Base-by-base conservation (phyloP, 1,139 yeast genomes). In the Geotrichum restrictum region DNA sequence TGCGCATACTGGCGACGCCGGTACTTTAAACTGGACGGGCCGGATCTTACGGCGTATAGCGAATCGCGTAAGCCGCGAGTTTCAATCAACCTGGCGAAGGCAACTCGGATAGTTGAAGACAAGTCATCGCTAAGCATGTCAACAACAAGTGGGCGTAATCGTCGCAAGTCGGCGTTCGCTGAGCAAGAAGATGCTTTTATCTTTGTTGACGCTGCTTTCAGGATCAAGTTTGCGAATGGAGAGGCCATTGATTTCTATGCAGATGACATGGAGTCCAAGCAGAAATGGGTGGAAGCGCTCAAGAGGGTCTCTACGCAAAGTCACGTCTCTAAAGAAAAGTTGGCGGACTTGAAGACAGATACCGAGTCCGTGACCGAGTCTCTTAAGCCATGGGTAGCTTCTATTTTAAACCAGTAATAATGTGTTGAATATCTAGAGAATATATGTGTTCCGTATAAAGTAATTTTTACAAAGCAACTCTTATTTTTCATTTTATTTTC, bases 231-330 rank as follows among this genome's bases (percentile, higher is more conserved):
- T 69, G 77, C 78, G 37, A 83, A 84, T 65, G 86, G 85, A 5
- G 91, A 84, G 65, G 69, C 77, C 19, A 81, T 85, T 56, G 84
- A 80, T 60, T 83, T 85, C 64, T 82, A 82, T 2, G 87, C 88
- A 16, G 82, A 83, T 40, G 77, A 76, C 56, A 69, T 69, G 49
- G 70, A 63, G 19, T 83, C 78, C 54, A 80, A 78, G 69, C 62
- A 62, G 29, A 67, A 67, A 54, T 84, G 89, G 91, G 53, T 63
- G 18, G 16, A 46, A 2, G 57, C 53, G 16, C 44, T 68, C 37
- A 38, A 41, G 4, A 48, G 48, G 43, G 62, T 57, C 11, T 55
- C 66, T 14, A 63, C 63, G 19, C 48, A 54, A 6, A 41, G 40
- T 32, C 36, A 40, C 8, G 53, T 39, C 13, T 31, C 22, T 7